Evolutionary conservation across 2,329 filamentous ascomycete genomes (phyloP).

Genomic region (Colletotrichum liaoningense): DNA sequence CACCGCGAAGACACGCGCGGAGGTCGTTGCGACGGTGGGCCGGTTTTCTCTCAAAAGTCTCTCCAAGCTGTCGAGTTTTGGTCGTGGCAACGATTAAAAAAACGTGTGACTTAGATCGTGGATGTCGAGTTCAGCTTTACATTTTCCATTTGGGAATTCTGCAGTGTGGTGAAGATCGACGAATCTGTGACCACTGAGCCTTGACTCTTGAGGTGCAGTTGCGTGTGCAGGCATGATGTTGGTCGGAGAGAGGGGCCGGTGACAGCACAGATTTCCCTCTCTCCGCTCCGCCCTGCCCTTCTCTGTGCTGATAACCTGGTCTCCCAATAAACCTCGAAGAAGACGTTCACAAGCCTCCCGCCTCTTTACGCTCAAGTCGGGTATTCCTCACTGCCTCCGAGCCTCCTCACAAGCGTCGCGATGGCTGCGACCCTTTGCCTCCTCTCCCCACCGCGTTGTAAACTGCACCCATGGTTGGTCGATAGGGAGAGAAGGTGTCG

Average conservation of each 20-base stretch:
- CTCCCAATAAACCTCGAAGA: background rate
- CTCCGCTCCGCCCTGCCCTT: background rate
- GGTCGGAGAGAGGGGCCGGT: conserved; percentile 18
- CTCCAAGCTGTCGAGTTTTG: background rate
- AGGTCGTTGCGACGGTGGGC: conserved; percentile 17
- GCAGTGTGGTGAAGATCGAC: background rate
- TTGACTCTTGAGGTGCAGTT: background rate
- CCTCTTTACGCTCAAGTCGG: background rate
- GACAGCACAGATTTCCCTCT: background rate
- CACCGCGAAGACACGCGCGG: conserved; percentile 14
- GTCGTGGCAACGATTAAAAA: background rate
- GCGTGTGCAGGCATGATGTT: conserved; percentile 6
- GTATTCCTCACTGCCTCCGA: background rate
- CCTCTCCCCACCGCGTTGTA: conserved; percentile 11
- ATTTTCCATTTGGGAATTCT: background rate
- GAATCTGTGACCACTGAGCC: background rate
- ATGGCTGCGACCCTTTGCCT: conserved; percentile 26
- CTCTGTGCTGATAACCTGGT: background rate
- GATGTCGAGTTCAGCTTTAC: background rate
- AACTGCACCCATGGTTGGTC: conserved; percentile 13
- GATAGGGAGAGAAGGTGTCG: background rate
- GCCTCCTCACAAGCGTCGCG: conserved; percentile 17
- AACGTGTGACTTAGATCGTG: background rate
- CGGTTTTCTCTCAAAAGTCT: background rate
- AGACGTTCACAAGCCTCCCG: background rate